Conservation (phyloP, 768 basidiomycete genomes). For the Tylopilus subfusipes region DNA sequence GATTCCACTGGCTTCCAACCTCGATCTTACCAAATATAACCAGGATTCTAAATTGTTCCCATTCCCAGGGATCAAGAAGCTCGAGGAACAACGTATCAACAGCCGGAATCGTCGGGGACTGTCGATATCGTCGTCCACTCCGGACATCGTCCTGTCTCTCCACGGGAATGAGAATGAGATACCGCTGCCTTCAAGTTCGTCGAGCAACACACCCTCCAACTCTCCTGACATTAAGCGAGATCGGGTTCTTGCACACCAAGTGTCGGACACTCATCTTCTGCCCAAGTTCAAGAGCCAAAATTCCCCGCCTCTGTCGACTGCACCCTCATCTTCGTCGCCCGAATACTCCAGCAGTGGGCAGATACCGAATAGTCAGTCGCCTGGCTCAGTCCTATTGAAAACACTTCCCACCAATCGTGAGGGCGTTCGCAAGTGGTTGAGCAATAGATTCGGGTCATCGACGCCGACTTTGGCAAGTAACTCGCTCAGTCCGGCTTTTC, state of each 20-base stretch:
- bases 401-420: constrained; percentile 70
- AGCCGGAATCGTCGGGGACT: constrained; percentile 54
- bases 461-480: constrained; percentile 38
- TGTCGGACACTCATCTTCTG: constrained; percentile 63
- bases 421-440: constrained; percentile 80
- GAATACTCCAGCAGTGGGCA: constrained; percentile 45
- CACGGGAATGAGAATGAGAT: constrained; percentile 43
- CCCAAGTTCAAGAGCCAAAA: constrained; percentile 45
- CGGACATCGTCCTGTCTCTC: constrained; percentile 44
- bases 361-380: constrained; percentile 29
- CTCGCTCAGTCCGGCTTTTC: constrained; percentile 31
- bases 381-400: constrained; percentile 36
- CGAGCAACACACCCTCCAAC: constrained; percentile 47
- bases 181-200: constrained; percentile 45
- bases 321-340: constrained; percentile 46
- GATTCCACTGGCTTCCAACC: constrained; percentile 70
- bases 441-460: constrained; percentile 50
- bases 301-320: constrained; percentile 40
- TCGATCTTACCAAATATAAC: constrained; percentile 70
- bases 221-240: constrained; percentile 54
- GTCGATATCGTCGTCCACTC: constrained; percentile 45
- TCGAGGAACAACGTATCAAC: constrained; percentile 63
- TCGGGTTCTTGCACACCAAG: constrained; percentile 62
- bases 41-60: constrained; percentile 74
- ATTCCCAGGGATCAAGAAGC: constrained; percentile 80